Conservation (phyloP, 2,329 filamentous ascomycete genomes). For the Aspergillus fischeri region DNA sequence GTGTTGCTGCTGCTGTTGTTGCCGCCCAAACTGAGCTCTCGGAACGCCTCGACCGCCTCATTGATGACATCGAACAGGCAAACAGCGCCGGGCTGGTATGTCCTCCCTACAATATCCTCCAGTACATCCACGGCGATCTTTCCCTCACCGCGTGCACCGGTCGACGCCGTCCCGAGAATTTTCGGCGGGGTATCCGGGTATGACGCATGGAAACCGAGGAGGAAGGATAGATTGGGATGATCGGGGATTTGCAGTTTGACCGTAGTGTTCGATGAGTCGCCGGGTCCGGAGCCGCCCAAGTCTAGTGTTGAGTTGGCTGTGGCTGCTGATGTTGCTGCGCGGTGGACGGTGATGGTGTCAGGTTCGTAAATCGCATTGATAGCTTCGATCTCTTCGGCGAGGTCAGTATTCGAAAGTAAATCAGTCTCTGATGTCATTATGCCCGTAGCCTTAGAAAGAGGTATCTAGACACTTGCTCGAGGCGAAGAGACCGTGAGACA, state of each 20-base stretch:
- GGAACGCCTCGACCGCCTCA: conserved; percentile 47
- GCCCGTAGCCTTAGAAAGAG: neutral
- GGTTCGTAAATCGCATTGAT: conserved; percentile 59
- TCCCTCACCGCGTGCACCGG: conserved; percentile 68
- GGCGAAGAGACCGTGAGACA: neutral
- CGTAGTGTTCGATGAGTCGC: conserved; percentile 21
- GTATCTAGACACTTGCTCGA: neutral
- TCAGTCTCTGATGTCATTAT: conserved; percentile 20
- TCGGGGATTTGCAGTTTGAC: conserved; percentile 65
- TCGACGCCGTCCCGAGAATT: conserved; percentile 74
- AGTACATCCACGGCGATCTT: conserved; percentile 67
- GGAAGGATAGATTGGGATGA: conserved; percentile 44
- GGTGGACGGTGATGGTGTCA: conserved; percentile 52
- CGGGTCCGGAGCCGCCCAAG: conserved; percentile 18
- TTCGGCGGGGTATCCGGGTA: conserved; percentile 74
- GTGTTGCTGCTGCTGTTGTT: conserved; percentile 17
- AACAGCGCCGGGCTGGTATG: conserved; percentile 70
- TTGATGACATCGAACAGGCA: conserved; percentile 92
- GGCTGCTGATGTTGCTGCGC: conserved; percentile 15
- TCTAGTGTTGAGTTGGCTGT: conserved; percentile 25
- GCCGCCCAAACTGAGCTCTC: conserved; percentile 50
- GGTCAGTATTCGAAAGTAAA: conserved; percentile 33
- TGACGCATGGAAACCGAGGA: conserved; percentile 62
- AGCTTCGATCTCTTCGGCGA: conserved; percentile 46
- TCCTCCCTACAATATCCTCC: conserved; percentile 59